Conservation (phyloP, 1,284 basidiomycete species). For the Pseudozyma sp. region DNA sequence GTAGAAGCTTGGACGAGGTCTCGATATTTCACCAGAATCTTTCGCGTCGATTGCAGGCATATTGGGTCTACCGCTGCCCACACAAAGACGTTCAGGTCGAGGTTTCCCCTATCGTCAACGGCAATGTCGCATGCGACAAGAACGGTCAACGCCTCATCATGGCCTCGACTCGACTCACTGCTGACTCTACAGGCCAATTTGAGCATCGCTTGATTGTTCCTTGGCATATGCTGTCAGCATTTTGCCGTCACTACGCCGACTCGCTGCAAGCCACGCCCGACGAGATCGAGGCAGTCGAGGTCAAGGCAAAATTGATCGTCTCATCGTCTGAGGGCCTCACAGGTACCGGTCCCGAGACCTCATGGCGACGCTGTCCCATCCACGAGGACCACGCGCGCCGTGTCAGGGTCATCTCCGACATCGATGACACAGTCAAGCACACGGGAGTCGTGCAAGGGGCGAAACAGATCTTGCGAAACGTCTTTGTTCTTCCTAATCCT, state of each 20-base stretch:
- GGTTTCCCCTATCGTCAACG: constrained; percentile 46
- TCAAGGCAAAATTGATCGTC: constrained; percentile 29
- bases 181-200: constrained; percentile 38
- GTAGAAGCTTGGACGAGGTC: constrained; percentile 52
- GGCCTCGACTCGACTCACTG: constrained; percentile 41
- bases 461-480: constrained; percentile 70
- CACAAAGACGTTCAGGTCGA: constrained; percentile 52
- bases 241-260: constrained; percentile 36
- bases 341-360: constrained; percentile 13
- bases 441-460: constrained; percentile 68
- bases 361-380: constrained; percentile 38
- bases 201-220: constrained; percentile 43
- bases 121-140: constrained; percentile 20
- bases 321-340: not conserved
- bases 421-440: constrained; percentile 90
- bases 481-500: constrained; percentile 73
- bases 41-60: constrained; percentile 44
- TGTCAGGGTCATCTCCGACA: constrained; percentile 82
- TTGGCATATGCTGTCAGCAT: constrained; percentile 53
- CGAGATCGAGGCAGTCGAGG: constrained; percentile 40
- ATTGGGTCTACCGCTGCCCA: constrained; percentile 58
- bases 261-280: constrained; percentile 15
- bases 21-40: constrained; percentile 51
- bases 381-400: constrained; percentile 37
- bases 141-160: constrained; percentile 28